Percentiles rank a stretch among this genome's conserved stretches.
Evolutionary conservation across 495 filamentous ascomycete genomes (phyloP).

Genomic region (Podospora pseudoanserina): DNA sequence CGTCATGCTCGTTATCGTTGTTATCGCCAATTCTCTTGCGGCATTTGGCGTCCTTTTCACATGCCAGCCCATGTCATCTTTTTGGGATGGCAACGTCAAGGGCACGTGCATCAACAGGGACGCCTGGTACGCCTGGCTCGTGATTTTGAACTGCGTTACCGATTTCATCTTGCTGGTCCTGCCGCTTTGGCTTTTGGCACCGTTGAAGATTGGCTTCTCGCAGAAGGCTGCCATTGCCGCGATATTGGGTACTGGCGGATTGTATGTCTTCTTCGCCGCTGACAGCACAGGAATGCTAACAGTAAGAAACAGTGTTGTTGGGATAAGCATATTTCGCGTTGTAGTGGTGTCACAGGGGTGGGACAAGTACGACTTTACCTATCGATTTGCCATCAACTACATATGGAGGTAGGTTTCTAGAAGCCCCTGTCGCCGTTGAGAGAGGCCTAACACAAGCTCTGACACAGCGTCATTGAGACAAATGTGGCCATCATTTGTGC

Average conservation of each 20-base stretch:
- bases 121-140: conserved; percentile 12
- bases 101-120: conserved; percentile 14
- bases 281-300: conserved; percentile 1
- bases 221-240: conserved; percentile 22
- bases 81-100: conserved; percentile 10
- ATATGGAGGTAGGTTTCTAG: conserved; percentile 21
- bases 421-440: not conserved
- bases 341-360: conserved; percentile 5
- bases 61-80: conserved; percentile 19
- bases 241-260: conserved; percentile 25
- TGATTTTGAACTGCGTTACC: conserved; percentile 18
- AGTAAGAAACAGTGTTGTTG: conserved; percentile 16
- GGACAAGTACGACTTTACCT: conserved; percentile 11
- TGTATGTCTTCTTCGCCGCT: conserved; percentile 13
- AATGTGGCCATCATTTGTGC: conserved; percentile 28
- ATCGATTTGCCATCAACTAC: conserved; percentile 20
- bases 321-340: conserved; percentile 22
- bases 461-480: conserved; percentile 19
- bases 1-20: conserved; percentile 15
- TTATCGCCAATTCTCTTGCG: conserved; percentile 14
- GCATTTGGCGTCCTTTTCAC: conserved; percentile 19
- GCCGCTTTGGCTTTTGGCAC: conserved; percentile 19
- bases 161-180: conserved; percentile 19
- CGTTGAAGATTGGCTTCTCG: conserved; percentile 7
- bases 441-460: not conserved